A percentile compares a stretch with the other conserved stretches of the same genome.
phyloP scores from a whole-genome alignment of 129 eudicot genomes.

The Daucus carota region DNA sequence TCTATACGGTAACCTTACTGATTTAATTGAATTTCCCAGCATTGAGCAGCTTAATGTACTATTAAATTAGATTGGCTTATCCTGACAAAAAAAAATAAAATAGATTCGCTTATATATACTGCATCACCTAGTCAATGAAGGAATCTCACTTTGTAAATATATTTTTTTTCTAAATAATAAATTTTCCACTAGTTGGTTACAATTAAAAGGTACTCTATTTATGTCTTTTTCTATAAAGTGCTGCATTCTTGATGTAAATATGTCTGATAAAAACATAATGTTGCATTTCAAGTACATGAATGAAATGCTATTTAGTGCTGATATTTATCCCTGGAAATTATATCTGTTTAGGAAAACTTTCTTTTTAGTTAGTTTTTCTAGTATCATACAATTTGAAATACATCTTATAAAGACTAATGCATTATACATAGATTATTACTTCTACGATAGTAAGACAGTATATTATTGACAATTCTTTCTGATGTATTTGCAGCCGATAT shows the following conservation, averaged over 20 bases:
- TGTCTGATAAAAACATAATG: not conserved
- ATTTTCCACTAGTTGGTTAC: not conserved
- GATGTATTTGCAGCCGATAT: conserved; percentile 53
- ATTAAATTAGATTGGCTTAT: not conserved
- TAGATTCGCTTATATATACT: too few relatives aligned
- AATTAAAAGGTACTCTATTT: not conserved
- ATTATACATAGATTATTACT: not conserved
- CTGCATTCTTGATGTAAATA: not conserved
- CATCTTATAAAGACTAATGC: not conserved
- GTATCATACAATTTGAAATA: not conserved
- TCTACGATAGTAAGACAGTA: not conserved
- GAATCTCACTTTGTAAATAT: not conserved
- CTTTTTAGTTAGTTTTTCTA: not conserved
- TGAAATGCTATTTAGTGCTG: not conserved
- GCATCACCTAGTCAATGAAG: not conserved
- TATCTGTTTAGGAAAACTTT: not conserved
- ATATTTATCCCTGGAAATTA: not conserved
- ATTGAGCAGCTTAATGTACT: not conserved
- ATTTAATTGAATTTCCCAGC: not conserved
- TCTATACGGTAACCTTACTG: conserved; percentile 55
- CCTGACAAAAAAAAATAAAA: too few relatives aligned
- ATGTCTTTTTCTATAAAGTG: not conserved
- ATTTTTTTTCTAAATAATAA: not conserved
- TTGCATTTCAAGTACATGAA: not conserved
- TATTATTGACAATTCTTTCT: conserved; percentile 6